Evolutionary conservation across 2,329 filamentous ascomycete genomes (phyloP).

Genomic region (Septoria petroselini): DNA sequence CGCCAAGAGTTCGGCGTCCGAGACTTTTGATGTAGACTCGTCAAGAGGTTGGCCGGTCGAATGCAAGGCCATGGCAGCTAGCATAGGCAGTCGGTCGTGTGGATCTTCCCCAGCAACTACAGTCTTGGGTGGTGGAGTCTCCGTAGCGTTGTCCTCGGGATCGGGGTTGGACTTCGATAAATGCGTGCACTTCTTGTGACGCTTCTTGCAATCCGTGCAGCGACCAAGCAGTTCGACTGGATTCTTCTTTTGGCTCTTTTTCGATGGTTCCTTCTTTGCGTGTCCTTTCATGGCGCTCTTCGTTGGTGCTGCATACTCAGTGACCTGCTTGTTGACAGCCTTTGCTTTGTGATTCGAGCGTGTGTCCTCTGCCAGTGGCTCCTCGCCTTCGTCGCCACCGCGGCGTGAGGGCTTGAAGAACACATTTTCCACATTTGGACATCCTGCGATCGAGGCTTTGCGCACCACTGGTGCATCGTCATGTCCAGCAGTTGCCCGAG

Average conservation of each 20-base stretch:
- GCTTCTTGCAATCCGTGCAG: conserved; percentile 1
- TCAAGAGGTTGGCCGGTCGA: too few species aligned
- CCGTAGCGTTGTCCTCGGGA: neutral
- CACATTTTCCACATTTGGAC: too few species aligned
- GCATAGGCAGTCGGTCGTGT: too few species aligned
- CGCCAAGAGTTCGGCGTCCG: too few species aligned
- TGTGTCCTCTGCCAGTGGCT: neutral
- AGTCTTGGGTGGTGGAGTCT: neutral
- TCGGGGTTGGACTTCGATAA: neutral
- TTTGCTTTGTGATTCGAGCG: neutral
- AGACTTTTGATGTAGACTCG: too few species aligned
- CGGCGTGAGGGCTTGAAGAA: too few species aligned
- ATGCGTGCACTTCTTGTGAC: conserved; percentile 6
- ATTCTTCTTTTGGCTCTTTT: neutral
- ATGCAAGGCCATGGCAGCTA: too few species aligned
- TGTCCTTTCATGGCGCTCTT: neutral
- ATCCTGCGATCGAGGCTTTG: too few species aligned
- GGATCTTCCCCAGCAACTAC: neutral
- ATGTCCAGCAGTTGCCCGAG: too few species aligned
- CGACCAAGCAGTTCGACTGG: neutral
- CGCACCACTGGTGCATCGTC: too few species aligned
- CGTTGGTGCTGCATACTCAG: neutral
- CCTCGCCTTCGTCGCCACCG: too few species aligned
- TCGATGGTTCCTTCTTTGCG: conserved; percentile 1
- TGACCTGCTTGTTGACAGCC: too few species aligned